Evolutionary conservation across 371 early-diverging fungal species (phyloP), one percentile per base, ranked within the genome.

Genomic region (Mucor racemosus): DNA sequence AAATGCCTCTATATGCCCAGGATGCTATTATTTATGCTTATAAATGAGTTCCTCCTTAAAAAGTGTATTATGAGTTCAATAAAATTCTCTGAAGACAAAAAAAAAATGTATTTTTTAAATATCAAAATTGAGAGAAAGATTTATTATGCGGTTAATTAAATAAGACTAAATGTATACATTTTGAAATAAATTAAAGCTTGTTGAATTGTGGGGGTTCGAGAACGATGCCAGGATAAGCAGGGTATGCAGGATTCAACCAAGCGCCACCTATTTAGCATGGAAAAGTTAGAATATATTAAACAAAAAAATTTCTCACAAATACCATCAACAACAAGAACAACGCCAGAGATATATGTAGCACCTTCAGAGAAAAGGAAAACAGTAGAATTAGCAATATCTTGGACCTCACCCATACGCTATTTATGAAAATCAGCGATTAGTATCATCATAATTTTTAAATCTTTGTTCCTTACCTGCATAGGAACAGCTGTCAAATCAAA

Each of bases 281-380:
- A 33, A 42, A 17, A 26, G 26, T 26, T 26, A 26, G 26, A 26
- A 1, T 26, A 26, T 3, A 26, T 26, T 26, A 26, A 1, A 26
- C 26, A 26, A 26, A 26, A 38, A 33, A 0, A 9, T 14, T 54
- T 21, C 21, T 31, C 34, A 58, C 5, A 15, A 31, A 65, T 78
- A 78, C 93, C 94, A 70, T 93, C 94, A 19, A 93, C 92, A 21
- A 92, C 87, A 60, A 92, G 60, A 9, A 86, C 84, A 21, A 70
- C 68, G 48, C 87, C 90, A 7, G 87, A 85, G 48, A 90, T 86
- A 57, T 72, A 90, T 14, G 74, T 71, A 31, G 85, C 92, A 31
- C 82, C 89, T 36, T 86, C 87, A 2, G 91, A 90, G 50, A 85
- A 85, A 54, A 94, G 75, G 72, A 88, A 94, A 33, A 94, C 72